A percentile compares a stretch with the other conserved stretches of the same genome.
Conservation (phyloP, 805 yeast species). For the Yamadazyma insecticola region DNA sequence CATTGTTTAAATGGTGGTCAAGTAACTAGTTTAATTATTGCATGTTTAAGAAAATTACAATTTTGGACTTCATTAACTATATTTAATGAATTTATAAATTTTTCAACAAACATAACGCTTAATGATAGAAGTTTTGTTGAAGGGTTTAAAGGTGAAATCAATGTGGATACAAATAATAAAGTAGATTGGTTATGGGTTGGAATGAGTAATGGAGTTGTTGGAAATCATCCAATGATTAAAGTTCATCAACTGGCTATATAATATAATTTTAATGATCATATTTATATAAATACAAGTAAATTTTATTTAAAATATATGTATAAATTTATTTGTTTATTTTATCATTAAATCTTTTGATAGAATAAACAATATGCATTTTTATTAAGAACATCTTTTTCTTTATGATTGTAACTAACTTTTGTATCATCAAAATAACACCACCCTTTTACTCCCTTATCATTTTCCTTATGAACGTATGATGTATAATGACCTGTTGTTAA, state of each 20-base stretch:
- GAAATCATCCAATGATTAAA: conserved; percentile 50
- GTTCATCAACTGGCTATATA: conserved; percentile 17
- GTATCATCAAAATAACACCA: conserved; percentile 89
- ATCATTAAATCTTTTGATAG: conserved; percentile 45
- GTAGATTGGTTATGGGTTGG: conserved; percentile 69
- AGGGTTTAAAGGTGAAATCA: conserved; percentile 62
- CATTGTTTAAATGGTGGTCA: conserved; percentile 92
- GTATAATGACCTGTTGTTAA: conserved; percentile 89
- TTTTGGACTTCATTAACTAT: conserved; percentile 90
- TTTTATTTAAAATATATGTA: too few species aligned
- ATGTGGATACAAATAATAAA: conserved; percentile 38
- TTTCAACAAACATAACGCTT: conserved; percentile 70
- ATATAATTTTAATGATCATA: neutral
- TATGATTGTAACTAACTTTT: conserved; percentile 50
- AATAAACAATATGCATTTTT: conserved; percentile 81
- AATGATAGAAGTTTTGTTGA: conserved; percentile 85
- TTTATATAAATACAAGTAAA: neutral
- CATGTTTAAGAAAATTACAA: conserved; percentile 77
- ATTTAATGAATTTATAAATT: conserved; percentile 76
- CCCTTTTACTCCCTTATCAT: conserved; percentile 40
- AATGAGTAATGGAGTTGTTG: conserved; percentile 52
- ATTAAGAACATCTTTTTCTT: conserved; percentile 53
- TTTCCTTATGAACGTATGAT: conserved; percentile 61
- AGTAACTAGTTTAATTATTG: conserved; percentile 76
- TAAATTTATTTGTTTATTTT: too few species aligned